These are phyloP conservation scores for Exserohilum turcica DNA, from an alignment of 2,329 filamentous ascomycete species.

Conservation along the genomic window DNA sequence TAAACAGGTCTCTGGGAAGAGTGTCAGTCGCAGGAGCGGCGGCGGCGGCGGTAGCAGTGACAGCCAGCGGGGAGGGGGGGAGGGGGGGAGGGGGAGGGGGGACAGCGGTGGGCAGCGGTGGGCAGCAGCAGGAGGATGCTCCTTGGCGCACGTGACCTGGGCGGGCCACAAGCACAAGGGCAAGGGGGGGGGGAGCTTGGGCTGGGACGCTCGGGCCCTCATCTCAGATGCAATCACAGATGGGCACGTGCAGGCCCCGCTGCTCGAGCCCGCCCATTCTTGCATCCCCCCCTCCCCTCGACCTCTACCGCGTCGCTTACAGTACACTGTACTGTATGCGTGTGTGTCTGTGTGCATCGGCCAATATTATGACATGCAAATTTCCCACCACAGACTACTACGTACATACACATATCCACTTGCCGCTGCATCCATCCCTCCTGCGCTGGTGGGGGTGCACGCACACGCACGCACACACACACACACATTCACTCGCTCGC, in stretches of 20 bases:
- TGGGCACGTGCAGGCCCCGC: conserved; percentile 8
- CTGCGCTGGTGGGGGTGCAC: neutral
- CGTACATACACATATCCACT: too few relatives aligned
- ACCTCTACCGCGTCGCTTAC: conserved; percentile 7
- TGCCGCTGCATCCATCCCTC: conserved; percentile 10
- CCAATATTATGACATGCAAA: conserved; percentile 7
- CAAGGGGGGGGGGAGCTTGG: too few relatives aligned
- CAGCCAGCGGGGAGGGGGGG: too few relatives aligned
- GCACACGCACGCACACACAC: neutral
- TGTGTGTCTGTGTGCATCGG: conserved; percentile 5
- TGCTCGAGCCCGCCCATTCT: neutral
- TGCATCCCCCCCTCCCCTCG: too few relatives aligned
- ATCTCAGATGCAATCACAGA: conserved; percentile 10
- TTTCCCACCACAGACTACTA: neutral
- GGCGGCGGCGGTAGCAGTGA: too few relatives aligned
- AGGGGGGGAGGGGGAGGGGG: too few relatives aligned
- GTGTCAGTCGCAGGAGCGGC: too few relatives aligned
- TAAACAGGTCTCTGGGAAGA: conserved; percentile 11
- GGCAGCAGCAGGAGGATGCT: conserved; percentile 5
- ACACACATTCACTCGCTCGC: too few relatives aligned
- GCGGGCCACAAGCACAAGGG: too few relatives aligned
- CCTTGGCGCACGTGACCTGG: neutral
- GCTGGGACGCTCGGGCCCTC: too few relatives aligned
- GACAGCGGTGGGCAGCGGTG: neutral
- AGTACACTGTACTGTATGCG: too few relatives aligned